phyloP scores from a whole-genome alignment of 148 eudicot genomes.

The Vaccinium corymbosum region DNA sequence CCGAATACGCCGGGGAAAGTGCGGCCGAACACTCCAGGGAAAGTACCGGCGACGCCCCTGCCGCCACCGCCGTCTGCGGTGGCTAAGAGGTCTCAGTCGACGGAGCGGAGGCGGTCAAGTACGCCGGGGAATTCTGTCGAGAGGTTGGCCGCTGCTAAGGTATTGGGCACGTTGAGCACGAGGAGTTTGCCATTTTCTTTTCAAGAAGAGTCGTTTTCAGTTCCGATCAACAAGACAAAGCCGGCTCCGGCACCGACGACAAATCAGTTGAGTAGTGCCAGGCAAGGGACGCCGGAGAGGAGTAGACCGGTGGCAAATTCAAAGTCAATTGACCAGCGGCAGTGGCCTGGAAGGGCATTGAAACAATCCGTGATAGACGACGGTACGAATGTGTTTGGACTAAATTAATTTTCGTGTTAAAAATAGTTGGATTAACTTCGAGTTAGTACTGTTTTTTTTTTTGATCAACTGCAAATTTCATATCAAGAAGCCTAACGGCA shows the following conservation, averaged over 20 bases:
- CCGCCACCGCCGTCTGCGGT: conserved; percentile 10
- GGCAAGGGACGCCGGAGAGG: conserved; percentile 59
- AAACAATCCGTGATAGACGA: conserved; percentile 37
- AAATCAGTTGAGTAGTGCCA: conserved; percentile 17
- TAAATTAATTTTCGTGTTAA: too few species aligned
- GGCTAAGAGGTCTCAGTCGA: conserved; percentile 50
- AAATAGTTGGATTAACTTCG: too few species aligned
- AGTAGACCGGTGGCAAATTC: conserved; percentile 39
- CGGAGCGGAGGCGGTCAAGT: conserved; percentile 37
- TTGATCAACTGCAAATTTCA: too few species aligned
- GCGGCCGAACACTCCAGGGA: too few species aligned
- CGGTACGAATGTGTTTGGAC: background rate
- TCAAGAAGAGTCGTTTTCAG: conserved; percentile 58
- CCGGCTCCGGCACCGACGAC: conserved; percentile 21
- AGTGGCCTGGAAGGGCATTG: conserved; percentile 64
- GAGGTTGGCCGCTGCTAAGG: conserved; percentile 46
- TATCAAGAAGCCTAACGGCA: too few species aligned
- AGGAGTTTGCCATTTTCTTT: conserved; percentile 73
- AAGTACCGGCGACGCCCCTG: conserved; percentile 18
- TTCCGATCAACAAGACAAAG: conserved; percentile 37
- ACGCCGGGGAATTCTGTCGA: conserved; percentile 15
- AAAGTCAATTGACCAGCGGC: conserved; percentile 43
- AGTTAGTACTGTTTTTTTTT: too few species aligned
- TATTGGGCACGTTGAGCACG: conserved; percentile 35
- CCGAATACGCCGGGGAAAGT: too few species aligned